Conservation (phyloP, 2,329 filamentous ascomycete species). For the Fusarium marasasianum region DNA sequence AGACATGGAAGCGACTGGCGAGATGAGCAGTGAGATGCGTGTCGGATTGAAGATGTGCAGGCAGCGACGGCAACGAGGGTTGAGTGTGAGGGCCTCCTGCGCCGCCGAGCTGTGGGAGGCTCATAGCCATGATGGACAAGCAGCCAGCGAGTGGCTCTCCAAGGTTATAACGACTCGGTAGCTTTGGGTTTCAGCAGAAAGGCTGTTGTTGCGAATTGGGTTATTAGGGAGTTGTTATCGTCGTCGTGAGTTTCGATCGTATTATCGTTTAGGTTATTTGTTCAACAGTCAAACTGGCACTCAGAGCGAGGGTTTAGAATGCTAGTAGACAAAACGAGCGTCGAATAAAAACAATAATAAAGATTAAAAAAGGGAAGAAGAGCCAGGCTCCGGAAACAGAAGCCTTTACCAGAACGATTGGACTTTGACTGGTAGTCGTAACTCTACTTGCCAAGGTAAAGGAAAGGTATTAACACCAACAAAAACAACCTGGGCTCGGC, state of each 20-base stretch:
- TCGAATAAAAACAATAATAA: conserved; percentile 32
- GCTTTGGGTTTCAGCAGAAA: conserved; percentile 10
- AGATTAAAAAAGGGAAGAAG: conserved; percentile 18
- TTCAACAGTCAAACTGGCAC: conserved; percentile 23
- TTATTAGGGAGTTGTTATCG: conserved; percentile 7
- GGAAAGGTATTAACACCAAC: conserved; percentile 32
- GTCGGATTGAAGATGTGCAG: conserved; percentile 82
- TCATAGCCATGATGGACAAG: conserved; percentile 67
- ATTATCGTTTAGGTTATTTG: conserved; percentile 5
- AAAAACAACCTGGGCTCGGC: conserved; percentile 27
- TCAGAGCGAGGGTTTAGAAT: conserved; percentile 37
- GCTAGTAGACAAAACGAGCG: conserved; percentile 41
- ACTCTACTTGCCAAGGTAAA: conserved; percentile 20
- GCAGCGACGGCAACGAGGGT: conserved; percentile 86
- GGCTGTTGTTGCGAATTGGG: not conserved
- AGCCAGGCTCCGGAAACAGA: conserved; percentile 28
- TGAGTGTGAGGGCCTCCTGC: conserved; percentile 76
- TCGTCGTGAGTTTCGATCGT: conserved; percentile 8
- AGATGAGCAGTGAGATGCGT: conserved; percentile 84
- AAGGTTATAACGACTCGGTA: conserved; percentile 12
- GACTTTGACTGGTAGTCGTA: conserved; percentile 35
- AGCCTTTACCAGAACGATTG: conserved; percentile 34
- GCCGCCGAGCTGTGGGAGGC: conserved; percentile 60
- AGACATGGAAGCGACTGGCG: conserved; percentile 90
- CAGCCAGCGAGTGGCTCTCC: conserved; percentile 44